Base-by-base conservation (phyloP, 352 stramenopile species). In the Globisporangium rhizosaccharum region DNA sequence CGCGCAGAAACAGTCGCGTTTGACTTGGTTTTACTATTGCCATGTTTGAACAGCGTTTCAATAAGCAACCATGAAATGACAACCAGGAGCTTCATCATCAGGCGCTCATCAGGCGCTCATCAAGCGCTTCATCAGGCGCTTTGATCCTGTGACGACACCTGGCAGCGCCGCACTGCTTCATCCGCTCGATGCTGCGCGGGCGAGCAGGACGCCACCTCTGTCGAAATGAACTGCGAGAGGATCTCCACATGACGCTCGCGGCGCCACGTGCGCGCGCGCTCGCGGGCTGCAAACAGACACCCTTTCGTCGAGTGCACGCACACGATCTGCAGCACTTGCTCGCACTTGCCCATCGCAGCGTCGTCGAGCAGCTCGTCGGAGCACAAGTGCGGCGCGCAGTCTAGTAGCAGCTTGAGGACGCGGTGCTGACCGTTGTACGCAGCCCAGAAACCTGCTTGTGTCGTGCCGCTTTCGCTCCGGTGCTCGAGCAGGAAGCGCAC, bases 231-330 rank as follows among this genome's bases (percentile, higher is more conserved):
- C 20, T 9, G 3, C 23, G 36, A 20, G 33, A 49, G 20, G 17
- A 57, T 18, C 10, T 9, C 37, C 12, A 17, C 37, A 7, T 47
- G 39, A 7, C 12, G 6, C 37, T 45, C 18, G n/a, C 15, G 23
- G 3, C 8, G 14, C 52, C 52, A 57, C 37, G 15, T 46, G 36
- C 52, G 37, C 44, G 36, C 52, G 23, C 37, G 20, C 14, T n/a
- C 52, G 18, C 52, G 52, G 10, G 52, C 52, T 1, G 47, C 52
- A 7, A 33, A 57, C 20, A 57, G 52, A 57, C 52, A 57, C 20
- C 52, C 52, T 33, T 39, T n/a, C 11, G 14, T 23, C 14, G 52
- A 49, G 36, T 18, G 47, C 15, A n/a, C 23, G 37, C 52, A 57
- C n/a, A 49, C 12, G 10, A 57, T 39, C 20, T 8, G 36, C 20